Evolutionary conservation across 768 basidiomycete species (phyloP).

Genomic region (Kwoniella dendrophila): DNA sequence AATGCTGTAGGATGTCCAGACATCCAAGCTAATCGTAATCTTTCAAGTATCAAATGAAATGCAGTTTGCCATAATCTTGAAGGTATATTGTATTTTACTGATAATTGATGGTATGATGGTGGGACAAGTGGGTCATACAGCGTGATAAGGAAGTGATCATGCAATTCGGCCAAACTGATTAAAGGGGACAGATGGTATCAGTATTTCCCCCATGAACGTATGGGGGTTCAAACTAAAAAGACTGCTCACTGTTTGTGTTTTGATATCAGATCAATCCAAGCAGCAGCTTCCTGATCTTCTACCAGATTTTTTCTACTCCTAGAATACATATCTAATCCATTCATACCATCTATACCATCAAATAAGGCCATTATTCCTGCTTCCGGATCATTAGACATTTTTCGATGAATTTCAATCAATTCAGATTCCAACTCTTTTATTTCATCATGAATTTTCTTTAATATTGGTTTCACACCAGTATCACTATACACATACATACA

Average conservation of each 20-base stretch:
- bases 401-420: slow-evolving; percentile 76
- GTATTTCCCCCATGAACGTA: slow-evolving; percentile 17
- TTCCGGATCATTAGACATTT: slow-evolving; percentile 62
- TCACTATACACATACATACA: slow-evolving; percentile 58
- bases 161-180: slow-evolving; percentile 79
- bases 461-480: slow-evolving; percentile 60
- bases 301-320: slow-evolving; percentile 18
- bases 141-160: slow-evolving; percentile 82
- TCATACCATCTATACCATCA: slow-evolving; percentile 14
- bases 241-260: slow-evolving; percentile 77
- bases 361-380: slow-evolving; percentile 37
- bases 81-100: slow-evolving; percentile 93
- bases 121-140: slow-evolving; percentile 85
- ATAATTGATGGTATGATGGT: slow-evolving; percentile 82
- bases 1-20: slow-evolving; percentile 59
- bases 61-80: slow-evolving; percentile 87
- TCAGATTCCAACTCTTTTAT: slow-evolving; percentile 79
- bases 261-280: slow-evolving; percentile 57
- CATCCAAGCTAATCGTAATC: slow-evolving; percentile 81
- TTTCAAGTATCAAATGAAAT: slow-evolving; percentile 87
- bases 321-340: too few species aligned
- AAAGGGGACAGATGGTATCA: neutral
- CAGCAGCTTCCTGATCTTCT: slow-evolving; percentile 41
- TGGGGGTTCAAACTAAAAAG: slow-evolving; percentile 1
- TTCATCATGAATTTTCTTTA: slow-evolving; percentile 66